Conservation (phyloP, 2,329 filamentous ascomycete genomes). For the Phaeoacremonium minimum region DNA sequence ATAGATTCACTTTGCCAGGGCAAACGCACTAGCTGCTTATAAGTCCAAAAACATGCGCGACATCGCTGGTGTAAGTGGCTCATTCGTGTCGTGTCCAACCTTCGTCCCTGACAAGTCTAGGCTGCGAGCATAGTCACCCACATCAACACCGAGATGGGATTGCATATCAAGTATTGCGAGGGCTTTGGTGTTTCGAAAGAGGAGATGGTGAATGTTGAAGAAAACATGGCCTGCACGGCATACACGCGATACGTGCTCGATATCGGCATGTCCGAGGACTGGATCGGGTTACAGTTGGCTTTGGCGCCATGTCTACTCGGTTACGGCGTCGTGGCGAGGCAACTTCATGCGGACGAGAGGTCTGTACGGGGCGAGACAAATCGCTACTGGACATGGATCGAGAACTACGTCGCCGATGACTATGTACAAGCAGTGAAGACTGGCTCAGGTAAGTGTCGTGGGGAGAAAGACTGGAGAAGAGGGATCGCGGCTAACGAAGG, state of each 20-base stretch:
- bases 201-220: slow-evolving; percentile 69
- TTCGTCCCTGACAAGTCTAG: slow-evolving; percentile 7
- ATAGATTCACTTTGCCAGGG: slow-evolving; percentile 80
- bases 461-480: background rate
- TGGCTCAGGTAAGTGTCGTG: slow-evolving; percentile 56
- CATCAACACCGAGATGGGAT: slow-evolving; percentile 72
- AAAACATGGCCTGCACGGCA: slow-evolving; percentile 42
- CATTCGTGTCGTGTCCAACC: background rate
- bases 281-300: slow-evolving; percentile 79
- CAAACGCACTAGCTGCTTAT: slow-evolving; percentile 80
- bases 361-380: slow-evolving; percentile 59
- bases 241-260: slow-evolving; percentile 71
- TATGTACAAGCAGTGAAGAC: slow-evolving; percentile 68
- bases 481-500: background rate
- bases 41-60: slow-evolving; percentile 73
- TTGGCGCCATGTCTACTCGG: slow-evolving; percentile 87
- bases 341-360: slow-evolving; percentile 60
- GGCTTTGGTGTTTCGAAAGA: slow-evolving; percentile 71
- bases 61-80: slow-evolving; percentile 60
- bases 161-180: slow-evolving; percentile 80
- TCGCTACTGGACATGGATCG: slow-evolving; percentile 84
- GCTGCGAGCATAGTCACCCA: slow-evolving; percentile 62
- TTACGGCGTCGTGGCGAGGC: slow-evolving; percentile 73
- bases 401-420: slow-evolving; percentile 80
- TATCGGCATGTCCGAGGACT: slow-evolving; percentile 81